Evolutionary conservation across 176 grass and related monocot species (phyloP).

Genomic region (Carex littledalei): DNA sequence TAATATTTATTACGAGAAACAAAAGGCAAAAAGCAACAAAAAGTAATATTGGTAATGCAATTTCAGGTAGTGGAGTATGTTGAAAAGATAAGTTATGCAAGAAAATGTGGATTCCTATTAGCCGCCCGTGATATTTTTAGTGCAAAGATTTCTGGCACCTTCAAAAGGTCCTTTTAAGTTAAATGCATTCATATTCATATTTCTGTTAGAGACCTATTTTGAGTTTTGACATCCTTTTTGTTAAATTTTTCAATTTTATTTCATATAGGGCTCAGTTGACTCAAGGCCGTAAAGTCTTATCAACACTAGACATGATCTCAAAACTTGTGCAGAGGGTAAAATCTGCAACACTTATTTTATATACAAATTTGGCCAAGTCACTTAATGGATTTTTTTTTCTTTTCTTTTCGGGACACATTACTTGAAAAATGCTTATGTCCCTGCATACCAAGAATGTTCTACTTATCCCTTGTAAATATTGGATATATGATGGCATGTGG

Average conservation of each 20-base stretch:
- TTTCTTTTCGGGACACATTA: background rate
- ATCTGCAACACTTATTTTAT: background rate
- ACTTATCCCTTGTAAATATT: background rate
- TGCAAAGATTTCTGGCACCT: slow-evolving; percentile 95
- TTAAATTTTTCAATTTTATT: slow-evolving; percentile 31
- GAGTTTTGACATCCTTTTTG: slow-evolving; percentile 14
- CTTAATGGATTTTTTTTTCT: background rate
- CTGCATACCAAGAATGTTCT: background rate
- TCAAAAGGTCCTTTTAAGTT: slow-evolving; percentile 71
- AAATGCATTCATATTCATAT: slow-evolving; percentile 6
- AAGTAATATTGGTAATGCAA: slow-evolving; percentile 15
- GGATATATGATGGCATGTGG: background rate
- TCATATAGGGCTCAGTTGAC: slow-evolving; percentile 67
- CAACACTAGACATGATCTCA: slow-evolving; percentile 64
- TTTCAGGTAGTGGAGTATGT: slow-evolving; percentile 74
- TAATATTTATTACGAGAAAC: background rate
- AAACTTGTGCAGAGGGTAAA: slow-evolving; percentile 87
- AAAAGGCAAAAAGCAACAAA: slow-evolving; percentile 11
- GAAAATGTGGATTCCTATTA: slow-evolving; percentile 71
- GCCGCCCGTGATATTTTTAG: slow-evolving; percentile 78
- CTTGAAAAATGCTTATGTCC: background rate
- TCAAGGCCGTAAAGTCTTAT: slow-evolving; percentile 89
- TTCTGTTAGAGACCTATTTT: background rate
- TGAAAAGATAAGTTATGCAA: slow-evolving; percentile 77
- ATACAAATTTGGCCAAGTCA: background rate